These are phyloP conservation scores for Fonsecaea nubica DNA, from an alignment of 2,329 filamentous ascomycete species.

Conservation along the genomic window DNA sequence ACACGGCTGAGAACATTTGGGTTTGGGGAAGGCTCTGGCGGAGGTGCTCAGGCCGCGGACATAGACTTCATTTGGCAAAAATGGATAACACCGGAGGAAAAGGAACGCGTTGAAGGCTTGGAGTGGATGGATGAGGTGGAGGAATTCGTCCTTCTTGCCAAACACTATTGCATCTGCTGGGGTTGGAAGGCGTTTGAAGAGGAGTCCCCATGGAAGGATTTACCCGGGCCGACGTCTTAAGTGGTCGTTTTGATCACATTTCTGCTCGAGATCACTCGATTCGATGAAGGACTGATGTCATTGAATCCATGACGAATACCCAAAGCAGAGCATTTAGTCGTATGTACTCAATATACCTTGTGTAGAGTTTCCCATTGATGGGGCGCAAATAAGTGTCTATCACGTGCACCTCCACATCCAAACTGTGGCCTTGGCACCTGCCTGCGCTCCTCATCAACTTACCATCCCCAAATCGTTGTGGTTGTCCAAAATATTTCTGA, in stretches of 20 bases:
- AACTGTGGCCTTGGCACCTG: background rate
- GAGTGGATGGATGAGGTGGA: slow-evolving; percentile 95
- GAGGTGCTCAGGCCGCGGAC: slow-evolving; percentile 62
- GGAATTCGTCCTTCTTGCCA: slow-evolving; percentile 85
- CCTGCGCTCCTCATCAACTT: background rate
- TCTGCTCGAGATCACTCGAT: background rate
- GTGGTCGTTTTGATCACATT: slow-evolving; percentile 18
- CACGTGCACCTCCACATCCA: background rate
- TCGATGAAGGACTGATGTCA: background rate
- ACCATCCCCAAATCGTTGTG: background rate
- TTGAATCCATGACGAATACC: background rate
- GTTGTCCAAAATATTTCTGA: background rate
- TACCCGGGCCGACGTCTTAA: slow-evolving; percentile 42
- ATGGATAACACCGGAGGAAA: slow-evolving; percentile 76
- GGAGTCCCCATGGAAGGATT: slow-evolving; percentile 44
- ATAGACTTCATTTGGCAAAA: slow-evolving; percentile 74
- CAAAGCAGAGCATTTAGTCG: background rate
- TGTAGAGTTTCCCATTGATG: background rate
- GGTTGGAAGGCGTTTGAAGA: slow-evolving; percentile 69
- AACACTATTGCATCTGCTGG: slow-evolving; percentile 91
- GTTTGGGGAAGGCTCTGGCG: slow-evolving; percentile 55
- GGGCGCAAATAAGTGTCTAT: background rate
- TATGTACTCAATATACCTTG: no score
- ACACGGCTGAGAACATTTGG: slow-evolving; percentile 70
- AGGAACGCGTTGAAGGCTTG: slow-evolving; percentile 75